Percentiles rank a stretch among this genome's conserved stretches.
Evolutionary conservation across 2,329 filamentous ascomycete species (phyloP).

Genomic region (Trichoderma citrinoviride): DNA sequence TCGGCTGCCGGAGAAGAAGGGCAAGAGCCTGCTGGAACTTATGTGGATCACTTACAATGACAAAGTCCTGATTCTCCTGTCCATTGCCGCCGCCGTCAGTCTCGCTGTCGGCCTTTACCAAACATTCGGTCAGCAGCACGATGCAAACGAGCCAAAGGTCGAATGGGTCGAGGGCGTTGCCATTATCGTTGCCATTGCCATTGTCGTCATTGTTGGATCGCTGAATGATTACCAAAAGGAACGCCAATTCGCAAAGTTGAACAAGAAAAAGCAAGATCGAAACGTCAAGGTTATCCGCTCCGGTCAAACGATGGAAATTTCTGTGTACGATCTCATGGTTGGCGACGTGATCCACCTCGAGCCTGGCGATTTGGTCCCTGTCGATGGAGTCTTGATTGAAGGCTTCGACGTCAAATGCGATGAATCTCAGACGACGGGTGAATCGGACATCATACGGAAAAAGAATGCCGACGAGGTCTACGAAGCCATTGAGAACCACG

Average conservation of each 20-base stretch:
- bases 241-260: conserved; percentile 73
- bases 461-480: conserved; percentile 65
- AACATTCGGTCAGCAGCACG: conserved; percentile 61
- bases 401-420: conserved; percentile 75
- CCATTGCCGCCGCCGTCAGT: conserved; percentile 68
- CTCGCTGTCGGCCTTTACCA: conserved; percentile 74
- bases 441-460: conserved; percentile 74
- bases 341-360: conserved; percentile 73
- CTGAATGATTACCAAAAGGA: conserved; percentile 81
- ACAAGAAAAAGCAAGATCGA: conserved; percentile 76
- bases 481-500: conserved; percentile 64
- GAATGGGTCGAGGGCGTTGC: conserved; percentile 83
- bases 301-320: conserved; percentile 66
- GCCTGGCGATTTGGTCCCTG: conserved; percentile 70
- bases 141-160: conserved; percentile 51
- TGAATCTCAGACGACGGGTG: conserved; percentile 75
- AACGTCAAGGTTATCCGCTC: conserved; percentile 69
- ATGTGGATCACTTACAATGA: conserved; percentile 85
- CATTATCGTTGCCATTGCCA: conserved; percentile 75
- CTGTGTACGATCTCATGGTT: conserved; percentile 65
- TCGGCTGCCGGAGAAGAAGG: conserved; percentile 68
- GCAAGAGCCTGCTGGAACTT: conserved; percentile 68
- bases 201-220: conserved; percentile 74
- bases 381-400: conserved; percentile 69
- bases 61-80: conserved; percentile 73